A percentile compares a stretch with the other conserved stretches of the same genome.
phyloP scores from a whole-genome alignment of 2,329 filamentous ascomycete species.

The Phaeosphaeria sp. region DNA sequence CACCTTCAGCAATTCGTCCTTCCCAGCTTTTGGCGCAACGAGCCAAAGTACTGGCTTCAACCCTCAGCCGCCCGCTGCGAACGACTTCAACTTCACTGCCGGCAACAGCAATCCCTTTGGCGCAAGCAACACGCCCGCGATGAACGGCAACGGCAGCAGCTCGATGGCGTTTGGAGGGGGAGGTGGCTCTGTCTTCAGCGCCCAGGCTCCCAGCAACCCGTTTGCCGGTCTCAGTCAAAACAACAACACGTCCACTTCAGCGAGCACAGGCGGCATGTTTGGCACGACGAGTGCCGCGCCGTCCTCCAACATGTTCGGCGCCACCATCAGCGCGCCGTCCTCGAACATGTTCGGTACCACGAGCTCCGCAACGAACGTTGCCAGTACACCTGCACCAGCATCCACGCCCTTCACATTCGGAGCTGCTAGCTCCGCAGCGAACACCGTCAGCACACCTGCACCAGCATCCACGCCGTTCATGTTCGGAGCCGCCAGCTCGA shows the following conservation, averaged over 20 bases:
- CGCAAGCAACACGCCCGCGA: constrained; percentile 20
- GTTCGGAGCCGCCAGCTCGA: constrained; percentile 12
- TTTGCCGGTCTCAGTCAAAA: constrained; percentile 25
- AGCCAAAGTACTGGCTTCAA: constrained; percentile 29
- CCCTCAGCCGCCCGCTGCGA: constrained; percentile 28
- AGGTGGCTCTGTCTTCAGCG: constrained; percentile 26
- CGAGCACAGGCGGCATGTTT: constrained; percentile 16
- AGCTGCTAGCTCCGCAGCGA: constrained; percentile 6
- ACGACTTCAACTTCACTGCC: constrained; percentile 37
- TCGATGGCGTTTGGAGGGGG: constrained; percentile 28
- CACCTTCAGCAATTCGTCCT: constrained; percentile 38
- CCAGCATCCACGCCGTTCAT: background rate
- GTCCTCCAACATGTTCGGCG: constrained; percentile 18
- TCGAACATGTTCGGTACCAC: constrained; percentile 21
- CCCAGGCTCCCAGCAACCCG: constrained; percentile 24
- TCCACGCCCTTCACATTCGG: constrained; percentile 4
- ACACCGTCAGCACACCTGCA: background rate
- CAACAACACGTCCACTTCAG: constrained; percentile 21
- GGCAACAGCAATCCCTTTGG: constrained; percentile 31
- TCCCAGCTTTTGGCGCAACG: constrained; percentile 38
- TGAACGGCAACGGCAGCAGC: constrained; percentile 24
- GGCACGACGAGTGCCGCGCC: constrained; percentile 21
- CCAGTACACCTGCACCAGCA: background rate
- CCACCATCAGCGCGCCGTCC: constrained; percentile 7
- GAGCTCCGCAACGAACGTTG: constrained; percentile 10